These are phyloP conservation scores for Acanthamoeba culbertsoni DNA, from an alignment of 208 protist species.

Conservation along the genomic window DNA sequence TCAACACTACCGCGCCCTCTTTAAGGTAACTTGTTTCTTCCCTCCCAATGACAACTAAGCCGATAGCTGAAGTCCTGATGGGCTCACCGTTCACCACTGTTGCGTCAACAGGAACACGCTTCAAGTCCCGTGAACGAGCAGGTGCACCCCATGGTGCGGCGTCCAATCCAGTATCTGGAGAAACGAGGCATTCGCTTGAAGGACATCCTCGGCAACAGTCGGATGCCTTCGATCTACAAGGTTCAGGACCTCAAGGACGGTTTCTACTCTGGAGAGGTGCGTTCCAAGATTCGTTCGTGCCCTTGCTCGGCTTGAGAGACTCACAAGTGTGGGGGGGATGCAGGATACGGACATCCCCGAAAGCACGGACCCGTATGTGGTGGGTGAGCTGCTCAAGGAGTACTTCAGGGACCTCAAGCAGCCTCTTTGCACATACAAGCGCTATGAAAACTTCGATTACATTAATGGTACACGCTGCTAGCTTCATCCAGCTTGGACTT, in stretches of 20 bases:
- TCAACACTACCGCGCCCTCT: neutral
- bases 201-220: neutral
- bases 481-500: neutral
- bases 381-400: slow-evolving; percentile 48
- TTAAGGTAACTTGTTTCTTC: neutral
- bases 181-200: neutral
- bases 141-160: slow-evolving; percentile 52
- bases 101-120: neutral
- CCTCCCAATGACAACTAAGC: neutral
- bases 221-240: neutral
- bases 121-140: neutral
- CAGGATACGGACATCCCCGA: neutral
- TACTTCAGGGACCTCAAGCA: slow-evolving; percentile 39
- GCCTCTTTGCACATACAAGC: slow-evolving; percentile 50
- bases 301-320: no score
- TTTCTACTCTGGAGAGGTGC: slow-evolving; percentile 11
- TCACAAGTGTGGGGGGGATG: no score
- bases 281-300: no score
- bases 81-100: no score
- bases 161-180: neutral
- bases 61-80: neutral
- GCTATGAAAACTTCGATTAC: neutral
- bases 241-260: slow-evolving; percentile 36
- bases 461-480: neutral
- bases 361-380: neutral